These are phyloP conservation scores for Monascus ruber DNA, from an alignment of 2,329 filamentous ascomycete species.

Conservation along the genomic window DNA sequence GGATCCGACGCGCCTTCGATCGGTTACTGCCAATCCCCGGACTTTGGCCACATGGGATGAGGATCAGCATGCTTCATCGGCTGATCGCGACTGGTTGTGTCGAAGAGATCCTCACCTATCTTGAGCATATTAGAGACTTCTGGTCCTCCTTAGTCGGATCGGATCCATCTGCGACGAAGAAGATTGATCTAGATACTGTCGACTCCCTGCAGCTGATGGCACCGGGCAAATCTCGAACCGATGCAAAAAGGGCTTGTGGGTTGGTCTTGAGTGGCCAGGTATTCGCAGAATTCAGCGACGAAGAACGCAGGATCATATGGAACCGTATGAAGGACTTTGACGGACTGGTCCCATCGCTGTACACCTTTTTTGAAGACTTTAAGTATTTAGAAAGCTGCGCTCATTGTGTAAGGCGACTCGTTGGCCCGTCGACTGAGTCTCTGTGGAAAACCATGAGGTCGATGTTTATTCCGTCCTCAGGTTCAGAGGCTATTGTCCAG, in stretches of 20 bases:
- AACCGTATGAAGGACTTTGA: slow-evolving; percentile 3
- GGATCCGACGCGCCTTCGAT: slow-evolving; percentile 17
- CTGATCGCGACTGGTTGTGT: slow-evolving; percentile 19
- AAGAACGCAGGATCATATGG: slow-evolving; percentile 7
- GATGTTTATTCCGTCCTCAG: slow-evolving; percentile 3
- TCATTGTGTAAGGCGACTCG: slow-evolving; percentile 5
- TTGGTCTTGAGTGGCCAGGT: slow-evolving; percentile 8
- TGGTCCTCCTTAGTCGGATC: slow-evolving; percentile 10
- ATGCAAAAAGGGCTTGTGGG: slow-evolving; percentile 5
- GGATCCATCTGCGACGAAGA: slow-evolving; percentile 6
- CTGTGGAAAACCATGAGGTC: slow-evolving; percentile 4
- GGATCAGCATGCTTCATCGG: slow-evolving; percentile 15
- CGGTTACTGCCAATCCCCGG: slow-evolving; percentile 18
- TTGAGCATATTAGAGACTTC: slow-evolving; percentile 17
- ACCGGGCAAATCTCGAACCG: slow-evolving; percentile 5
- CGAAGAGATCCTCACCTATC: slow-evolving; percentile 22
- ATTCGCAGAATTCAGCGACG: slow-evolving; percentile 7
- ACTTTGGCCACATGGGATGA: slow-evolving; percentile 20
- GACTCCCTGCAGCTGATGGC: slow-evolving; percentile 9
- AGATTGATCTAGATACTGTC: slow-evolving; percentile 11
- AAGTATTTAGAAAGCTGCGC: slow-evolving; percentile 8
- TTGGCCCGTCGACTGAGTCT: neutral
- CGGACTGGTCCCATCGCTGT: slow-evolving; percentile 9
- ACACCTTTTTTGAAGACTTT: slow-evolving; percentile 13
- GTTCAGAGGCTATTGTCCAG: neutral